Percentiles rank a stretch among this genome's conserved stretches.
phyloP scores from a whole-genome alignment of 2,329 filamentous ascomycete genomes.

The Penicillium hordei region DNA sequence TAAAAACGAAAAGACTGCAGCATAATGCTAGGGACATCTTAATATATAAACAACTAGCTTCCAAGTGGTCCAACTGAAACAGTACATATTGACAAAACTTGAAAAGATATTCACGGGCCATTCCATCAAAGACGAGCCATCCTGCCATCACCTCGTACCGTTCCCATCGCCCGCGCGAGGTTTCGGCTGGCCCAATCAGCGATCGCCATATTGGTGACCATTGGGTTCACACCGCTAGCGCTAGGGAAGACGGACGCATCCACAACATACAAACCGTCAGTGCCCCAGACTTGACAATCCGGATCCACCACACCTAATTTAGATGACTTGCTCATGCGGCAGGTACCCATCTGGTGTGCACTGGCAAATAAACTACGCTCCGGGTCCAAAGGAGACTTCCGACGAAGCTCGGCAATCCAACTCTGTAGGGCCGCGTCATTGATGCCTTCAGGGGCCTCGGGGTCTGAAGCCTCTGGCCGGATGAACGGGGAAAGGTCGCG shows the following conservation, averaged over 20 bases:
- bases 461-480: slow-evolving; percentile 37
- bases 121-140: slow-evolving; percentile 27
- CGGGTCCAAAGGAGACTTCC: slow-evolving; percentile 47
- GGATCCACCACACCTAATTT: slow-evolving; percentile 48
- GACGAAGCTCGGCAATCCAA: slow-evolving; percentile 55
- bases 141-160: slow-evolving; percentile 11
- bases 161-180: slow-evolving; percentile 35
- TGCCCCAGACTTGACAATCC: slow-evolving; percentile 49
- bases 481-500: slow-evolving; percentile 65
- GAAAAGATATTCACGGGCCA: neutral
- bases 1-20: neutral
- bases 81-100: neutral
- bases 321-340: slow-evolving; percentile 47
- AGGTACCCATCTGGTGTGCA: slow-evolving; percentile 55
- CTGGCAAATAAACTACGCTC: slow-evolving; percentile 47
- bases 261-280: slow-evolving; percentile 48
- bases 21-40: neutral
- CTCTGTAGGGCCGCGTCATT: slow-evolving; percentile 56
- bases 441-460: slow-evolving; percentile 43
- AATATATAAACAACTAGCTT: neutral
- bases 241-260: slow-evolving; percentile 54
- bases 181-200: slow-evolving; percentile 48
- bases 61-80: neutral
- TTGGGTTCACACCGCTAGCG: slow-evolving; percentile 53
- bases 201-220: slow-evolving; percentile 54